Conservation (phyloP, 768 basidiomycete species). For the Tulasnella sp. region DNA sequence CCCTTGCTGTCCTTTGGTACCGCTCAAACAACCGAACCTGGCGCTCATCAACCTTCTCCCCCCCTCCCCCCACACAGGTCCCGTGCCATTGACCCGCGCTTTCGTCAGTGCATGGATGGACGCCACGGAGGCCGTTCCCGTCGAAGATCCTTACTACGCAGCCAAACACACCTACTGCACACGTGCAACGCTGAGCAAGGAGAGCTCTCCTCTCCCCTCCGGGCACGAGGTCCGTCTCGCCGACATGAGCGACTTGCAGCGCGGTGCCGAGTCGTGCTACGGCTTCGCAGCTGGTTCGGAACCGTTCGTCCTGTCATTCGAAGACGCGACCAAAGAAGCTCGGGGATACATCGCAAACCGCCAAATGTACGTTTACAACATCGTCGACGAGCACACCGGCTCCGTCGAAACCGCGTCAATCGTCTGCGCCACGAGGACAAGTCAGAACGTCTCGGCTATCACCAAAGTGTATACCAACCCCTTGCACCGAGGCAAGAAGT, state of each 20-base stretch:
- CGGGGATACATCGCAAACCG: constrained; percentile 37
- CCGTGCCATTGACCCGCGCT: constrained; percentile 37
- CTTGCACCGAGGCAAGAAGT: constrained; percentile 44
- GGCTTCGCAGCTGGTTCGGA: constrained; percentile 55
- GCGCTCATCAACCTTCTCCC: neutral
- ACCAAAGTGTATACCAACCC: constrained; percentile 64
- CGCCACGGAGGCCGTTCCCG: constrained; percentile 37
- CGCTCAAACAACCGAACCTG: too few relatives aligned
- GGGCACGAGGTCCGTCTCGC: constrained; percentile 43
- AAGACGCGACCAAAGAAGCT: constrained; percentile 48
- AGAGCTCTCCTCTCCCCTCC: constrained; percentile 26
- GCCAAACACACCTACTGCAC: constrained; percentile 55
- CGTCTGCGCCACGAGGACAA: constrained; percentile 61
- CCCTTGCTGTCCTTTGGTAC: neutral
- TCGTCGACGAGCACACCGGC: constrained; percentile 25
- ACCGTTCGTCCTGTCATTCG: constrained; percentile 39
- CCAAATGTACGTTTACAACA: constrained; percentile 55
- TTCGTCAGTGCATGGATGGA: constrained; percentile 47
- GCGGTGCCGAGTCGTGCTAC: constrained; percentile 43
- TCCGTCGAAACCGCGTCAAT: constrained; percentile 47
- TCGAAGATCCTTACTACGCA: constrained; percentile 49
- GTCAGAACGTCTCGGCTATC: constrained; percentile 46
- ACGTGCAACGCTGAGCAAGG: constrained; percentile 31
- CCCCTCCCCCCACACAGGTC: constrained; percentile 26
- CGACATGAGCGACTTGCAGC: constrained; percentile 32